A percentile compares a stretch with the other conserved stretches of the same genome.
Evolutionary conservation across 116 monocot species (phyloP).

Genomic region (Zostera marina): DNA sequence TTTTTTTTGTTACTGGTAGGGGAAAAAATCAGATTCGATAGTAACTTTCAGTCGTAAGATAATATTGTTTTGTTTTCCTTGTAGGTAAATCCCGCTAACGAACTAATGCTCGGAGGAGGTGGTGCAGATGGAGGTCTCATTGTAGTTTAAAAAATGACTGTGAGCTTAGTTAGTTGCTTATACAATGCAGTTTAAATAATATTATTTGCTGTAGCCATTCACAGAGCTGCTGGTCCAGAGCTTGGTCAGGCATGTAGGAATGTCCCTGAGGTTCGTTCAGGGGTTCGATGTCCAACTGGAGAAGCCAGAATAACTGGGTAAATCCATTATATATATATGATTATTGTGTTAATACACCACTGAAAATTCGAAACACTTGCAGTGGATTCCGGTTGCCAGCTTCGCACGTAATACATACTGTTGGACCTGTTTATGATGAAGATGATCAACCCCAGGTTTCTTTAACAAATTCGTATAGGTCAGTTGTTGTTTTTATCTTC

Average conservation of each 20-base stretch:
- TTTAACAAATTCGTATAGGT: constrained; percentile 66
- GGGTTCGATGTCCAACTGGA: constrained; percentile 72
- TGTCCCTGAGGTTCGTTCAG: constrained; percentile 48
- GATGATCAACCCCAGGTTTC: constrained; percentile 44
- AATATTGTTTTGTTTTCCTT: not conserved
- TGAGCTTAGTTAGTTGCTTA: no score
- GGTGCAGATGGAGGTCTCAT: constrained; percentile 87
- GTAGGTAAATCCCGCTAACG: constrained; percentile 83
- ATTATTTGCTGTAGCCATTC: constrained; percentile 44
- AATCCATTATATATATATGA: not conserved
- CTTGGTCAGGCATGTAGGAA: constrained; percentile 40
- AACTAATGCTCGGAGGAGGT: constrained; percentile 76
- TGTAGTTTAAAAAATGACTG: not conserved
- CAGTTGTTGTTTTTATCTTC: not conserved
- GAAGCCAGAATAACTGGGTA: constrained; percentile 86
- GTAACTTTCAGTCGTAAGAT: no score
- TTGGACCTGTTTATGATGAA: constrained; percentile 65
- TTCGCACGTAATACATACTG: constrained; percentile 74
- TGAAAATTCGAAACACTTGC: constrained; percentile 10
- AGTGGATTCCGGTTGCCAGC: constrained; percentile 82
- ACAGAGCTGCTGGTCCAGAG: constrained; percentile 82
- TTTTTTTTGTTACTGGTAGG: no score
- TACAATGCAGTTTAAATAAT: no score
- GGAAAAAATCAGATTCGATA: no score
- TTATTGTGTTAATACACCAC: not conserved